Base-by-base conservation (phyloP, 1,139 yeast genomes). In the Geotrichum carabidarum region DNA sequence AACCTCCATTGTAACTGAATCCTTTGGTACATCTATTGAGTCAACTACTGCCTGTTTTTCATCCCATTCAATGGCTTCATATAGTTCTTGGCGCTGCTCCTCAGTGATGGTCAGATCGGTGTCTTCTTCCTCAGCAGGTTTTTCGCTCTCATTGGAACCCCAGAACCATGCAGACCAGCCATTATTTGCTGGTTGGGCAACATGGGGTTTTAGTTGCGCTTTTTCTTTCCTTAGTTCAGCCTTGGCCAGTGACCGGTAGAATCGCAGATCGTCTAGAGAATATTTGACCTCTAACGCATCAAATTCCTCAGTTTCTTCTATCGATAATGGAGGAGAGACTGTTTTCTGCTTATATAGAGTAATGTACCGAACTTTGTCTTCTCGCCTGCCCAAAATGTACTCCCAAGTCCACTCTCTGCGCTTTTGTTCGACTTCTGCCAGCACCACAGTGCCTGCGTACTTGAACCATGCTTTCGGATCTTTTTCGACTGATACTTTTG, bases 1-100 rank as follows among this genome's bases (percentile, higher is more conserved):
- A 2, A 91, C 68, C 59, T 86, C 86, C 58, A 86, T 63, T 27
- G 79, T 81, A 2, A 86, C 81, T 42, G 90, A 76, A 58, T 90
- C 94, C 51, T 82, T 78, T 0, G 97, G 96, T 1, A 86, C 66
- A 59, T 85, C 86, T 11, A 84, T 73, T 0, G 83, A 71, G 14
- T 80, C 80, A 0, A 75, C 60, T 0, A 80, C 64, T 0, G 79
- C 78, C 53, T 79, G 76, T 32, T 80, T 74, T 59, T 90, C 96
- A 63, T 90, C 88, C 72, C 86, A 91, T 59, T 91, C 99, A 60
- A 94, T 93, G 0, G 97, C 95, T 59, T 89, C 96, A 66, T 89
- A 91, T 14, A 93, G 76, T 54, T 94, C 99, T 66, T 89, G 65
- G 37, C 72, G 64, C 58, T 74, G 77, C 55, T 74, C 75, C 5